These are phyloP conservation scores for Sisymbrium irio DNA, from an alignment of 345 rosid species.

Conservation along the genomic window DNA sequence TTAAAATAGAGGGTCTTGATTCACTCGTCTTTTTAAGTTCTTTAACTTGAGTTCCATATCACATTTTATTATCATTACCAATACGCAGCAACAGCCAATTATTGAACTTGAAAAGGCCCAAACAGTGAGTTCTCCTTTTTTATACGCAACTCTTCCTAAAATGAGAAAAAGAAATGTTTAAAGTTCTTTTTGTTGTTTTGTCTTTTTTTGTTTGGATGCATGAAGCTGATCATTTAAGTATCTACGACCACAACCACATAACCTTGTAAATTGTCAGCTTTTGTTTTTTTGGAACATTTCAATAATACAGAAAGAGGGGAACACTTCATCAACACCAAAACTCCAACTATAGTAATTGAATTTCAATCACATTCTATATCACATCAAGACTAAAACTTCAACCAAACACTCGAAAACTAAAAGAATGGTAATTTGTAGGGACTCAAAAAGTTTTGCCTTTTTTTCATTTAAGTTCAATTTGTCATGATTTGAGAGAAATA, in stretches of 20 bases:
- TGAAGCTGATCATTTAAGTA: neutral
- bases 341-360: slow-evolving; percentile 14
- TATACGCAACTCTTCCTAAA: neutral
- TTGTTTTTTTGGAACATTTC: neutral
- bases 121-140: neutral
- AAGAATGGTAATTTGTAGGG: slow-evolving; percentile 13
- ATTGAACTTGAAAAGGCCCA: slow-evolving; percentile 3
- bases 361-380: slow-evolving; percentile 26
- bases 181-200: neutral
- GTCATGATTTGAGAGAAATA: slow-evolving; percentile 13
- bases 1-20: neutral
- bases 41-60: neutral
- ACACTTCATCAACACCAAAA: slow-evolving; percentile 6
- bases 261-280: slow-evolving; percentile 2
- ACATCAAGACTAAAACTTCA: slow-evolving; percentile 23
- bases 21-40: neutral
- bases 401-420: slow-evolving; percentile 16
- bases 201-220: neutral
- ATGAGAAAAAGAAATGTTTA: neutral
- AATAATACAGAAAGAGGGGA: neutral
- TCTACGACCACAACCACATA: slow-evolving; percentile 9
- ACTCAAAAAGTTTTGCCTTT: neutral
- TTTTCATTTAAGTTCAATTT: neutral
- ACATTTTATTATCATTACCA: neutral
- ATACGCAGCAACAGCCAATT: neutral